Conservation (phyloP, 2,329 filamentous ascomycete species). For the Ambrosiella beaveri region DNA sequence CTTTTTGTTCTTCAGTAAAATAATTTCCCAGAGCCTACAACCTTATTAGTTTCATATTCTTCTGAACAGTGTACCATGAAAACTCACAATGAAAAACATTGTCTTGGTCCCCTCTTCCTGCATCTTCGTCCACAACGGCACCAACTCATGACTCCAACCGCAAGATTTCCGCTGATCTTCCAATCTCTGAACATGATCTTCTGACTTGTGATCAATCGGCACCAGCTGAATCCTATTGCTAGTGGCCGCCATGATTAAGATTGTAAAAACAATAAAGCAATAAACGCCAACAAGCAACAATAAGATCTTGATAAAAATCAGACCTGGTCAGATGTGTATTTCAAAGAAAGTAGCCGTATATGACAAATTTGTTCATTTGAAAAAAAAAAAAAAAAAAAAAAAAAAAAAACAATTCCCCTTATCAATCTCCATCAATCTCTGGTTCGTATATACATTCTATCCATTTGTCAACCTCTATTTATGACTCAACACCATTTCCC, state of each 20-base stretch:
- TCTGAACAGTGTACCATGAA: not conserved
- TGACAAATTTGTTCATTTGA: not conserved
- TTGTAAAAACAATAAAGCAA: not conserved
- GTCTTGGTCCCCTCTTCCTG: slow-evolving; percentile 21
- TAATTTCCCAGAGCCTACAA: not conserved
- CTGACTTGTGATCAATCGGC: slow-evolving; percentile 27
- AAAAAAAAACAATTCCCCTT: not conserved
- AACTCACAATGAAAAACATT: slow-evolving; percentile 26
- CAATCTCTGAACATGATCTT: slow-evolving; percentile 25
- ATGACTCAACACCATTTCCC: too few relatives aligned
- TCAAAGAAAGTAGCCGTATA: too few relatives aligned
- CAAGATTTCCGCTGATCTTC: slow-evolving; percentile 28
- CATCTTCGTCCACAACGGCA: slow-evolving; percentile 21
- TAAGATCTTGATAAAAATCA: not conserved
- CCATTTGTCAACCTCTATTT: too few relatives aligned
- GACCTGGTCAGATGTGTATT: not conserved
- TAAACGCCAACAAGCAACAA: not conserved
- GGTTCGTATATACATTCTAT: too few relatives aligned
- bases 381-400: not conserved
- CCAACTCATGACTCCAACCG: slow-evolving; percentile 25
- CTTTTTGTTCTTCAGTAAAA: slow-evolving; percentile 2
- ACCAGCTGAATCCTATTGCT: slow-evolving; percentile 21
- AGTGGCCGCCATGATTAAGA: not conserved
- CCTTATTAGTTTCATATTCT: not conserved
- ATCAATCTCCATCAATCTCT: too few relatives aligned